These are phyloP conservation scores for Phycomyces nitens DNA, from an alignment of 192 early-diverging fungal species.

Conservation along the genomic window DNA sequence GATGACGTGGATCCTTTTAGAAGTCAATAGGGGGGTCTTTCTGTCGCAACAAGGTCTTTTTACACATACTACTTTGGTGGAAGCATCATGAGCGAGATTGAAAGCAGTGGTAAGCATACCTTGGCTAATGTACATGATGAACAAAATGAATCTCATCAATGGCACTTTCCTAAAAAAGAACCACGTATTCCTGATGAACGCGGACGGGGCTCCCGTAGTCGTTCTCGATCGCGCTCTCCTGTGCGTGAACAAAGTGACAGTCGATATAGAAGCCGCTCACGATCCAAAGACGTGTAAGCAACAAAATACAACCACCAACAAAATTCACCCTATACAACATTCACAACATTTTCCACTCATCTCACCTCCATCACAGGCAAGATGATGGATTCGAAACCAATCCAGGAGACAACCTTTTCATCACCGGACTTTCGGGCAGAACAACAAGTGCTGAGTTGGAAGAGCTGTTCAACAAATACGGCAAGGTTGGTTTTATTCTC, in stretches of 20 bases:
- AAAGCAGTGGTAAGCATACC: conserved; percentile 7
- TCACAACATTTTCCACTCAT: too few species aligned
- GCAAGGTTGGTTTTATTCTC: conserved; percentile 46
- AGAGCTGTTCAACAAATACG: conserved; percentile 67
- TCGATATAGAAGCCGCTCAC: conserved; percentile 35
- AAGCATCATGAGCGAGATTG: conserved; percentile 14
- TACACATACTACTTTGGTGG: neutral
- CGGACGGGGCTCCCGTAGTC: conserved; percentile 25
- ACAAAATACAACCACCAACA: neutral
- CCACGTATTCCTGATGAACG: conserved; percentile 30
- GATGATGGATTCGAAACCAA: conserved; percentile 40
- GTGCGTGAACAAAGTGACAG: conserved; percentile 23
- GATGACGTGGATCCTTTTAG: too few species aligned
- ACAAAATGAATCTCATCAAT: neutral
- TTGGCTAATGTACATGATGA: neutral
- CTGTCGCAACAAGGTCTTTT: neutral
- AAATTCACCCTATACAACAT: too few species aligned
- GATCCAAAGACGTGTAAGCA: conserved; percentile 24
- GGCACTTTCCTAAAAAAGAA: conserved; percentile 12
- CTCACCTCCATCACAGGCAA: neutral
- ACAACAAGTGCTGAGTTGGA: conserved; percentile 64
- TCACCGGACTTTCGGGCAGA: conserved; percentile 61
- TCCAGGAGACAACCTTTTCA: conserved; percentile 72
- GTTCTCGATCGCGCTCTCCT: conserved; percentile 35
- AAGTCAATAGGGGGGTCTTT: too few species aligned